phyloP scores from a whole-genome alignment of 1,284 basidiomycete genomes.

The Hortiboletus rubellus region DNA sequence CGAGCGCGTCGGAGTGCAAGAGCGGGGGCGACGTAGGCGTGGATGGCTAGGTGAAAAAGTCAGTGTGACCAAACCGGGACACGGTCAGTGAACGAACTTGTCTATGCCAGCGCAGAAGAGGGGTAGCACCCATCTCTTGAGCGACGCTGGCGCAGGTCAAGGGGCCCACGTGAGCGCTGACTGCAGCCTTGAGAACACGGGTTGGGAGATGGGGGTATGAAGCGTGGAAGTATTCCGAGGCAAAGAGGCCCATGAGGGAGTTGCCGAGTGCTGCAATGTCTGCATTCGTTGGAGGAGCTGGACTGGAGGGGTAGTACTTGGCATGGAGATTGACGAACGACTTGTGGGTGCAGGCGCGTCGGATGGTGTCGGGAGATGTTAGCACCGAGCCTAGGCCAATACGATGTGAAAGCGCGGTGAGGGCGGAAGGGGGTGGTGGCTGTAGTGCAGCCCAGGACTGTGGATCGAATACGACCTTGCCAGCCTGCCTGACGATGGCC shows the following conservation, averaged over 20 bases:
- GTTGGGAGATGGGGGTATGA: slow-evolving; percentile 92
- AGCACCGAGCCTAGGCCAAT: slow-evolving; percentile 64
- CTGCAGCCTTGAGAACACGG: slow-evolving; percentile 84
- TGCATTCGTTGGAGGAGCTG: slow-evolving; percentile 67
- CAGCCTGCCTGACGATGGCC: slow-evolving; percentile 41
- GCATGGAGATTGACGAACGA: slow-evolving; percentile 64
- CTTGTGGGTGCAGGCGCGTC: slow-evolving; percentile 80
- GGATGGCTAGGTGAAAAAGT: slow-evolving; percentile 42
- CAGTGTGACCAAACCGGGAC: slow-evolving; percentile 2
- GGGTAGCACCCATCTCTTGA: slow-evolving; percentile 72
- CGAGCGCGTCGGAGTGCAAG: slow-evolving; percentile 69
- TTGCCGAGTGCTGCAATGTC: slow-evolving; percentile 84
- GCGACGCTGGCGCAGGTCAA: slow-evolving; percentile 82
- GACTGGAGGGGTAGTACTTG: slow-evolving; percentile 53
- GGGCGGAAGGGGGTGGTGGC: slow-evolving; percentile 68
- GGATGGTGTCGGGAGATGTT: slow-evolving; percentile 51
- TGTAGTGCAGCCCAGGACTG: slow-evolving; percentile 71
- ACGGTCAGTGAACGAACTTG: slow-evolving; percentile 44
- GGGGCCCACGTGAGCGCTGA: slow-evolving; percentile 90
- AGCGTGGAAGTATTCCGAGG: slow-evolving; percentile 81
- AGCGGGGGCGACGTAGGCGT: slow-evolving; percentile 51
- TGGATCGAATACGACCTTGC: slow-evolving; percentile 50
- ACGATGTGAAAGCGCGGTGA: slow-evolving; percentile 74
- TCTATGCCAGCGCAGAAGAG: slow-evolving; percentile 71
- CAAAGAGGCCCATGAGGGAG: slow-evolving; percentile 88